Conservation (phyloP, 1,139 yeast genomes). For the Suhomyces terraborum region DNA sequence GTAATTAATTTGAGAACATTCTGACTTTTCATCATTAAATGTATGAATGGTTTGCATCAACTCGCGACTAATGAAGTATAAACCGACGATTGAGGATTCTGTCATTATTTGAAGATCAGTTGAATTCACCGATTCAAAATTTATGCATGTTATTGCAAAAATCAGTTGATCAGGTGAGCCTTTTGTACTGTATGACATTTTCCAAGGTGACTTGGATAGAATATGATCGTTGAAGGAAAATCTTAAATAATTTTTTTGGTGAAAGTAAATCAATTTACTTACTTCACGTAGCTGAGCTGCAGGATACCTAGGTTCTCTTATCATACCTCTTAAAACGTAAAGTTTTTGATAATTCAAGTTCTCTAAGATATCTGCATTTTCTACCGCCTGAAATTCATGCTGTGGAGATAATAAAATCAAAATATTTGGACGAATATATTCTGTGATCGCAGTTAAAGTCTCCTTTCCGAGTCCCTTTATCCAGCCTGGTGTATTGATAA, state of each 20-base stretch:
- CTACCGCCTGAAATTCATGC: conserved; percentile 24
- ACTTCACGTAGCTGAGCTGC: conserved; percentile 56
- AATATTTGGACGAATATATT: conserved; percentile 53
- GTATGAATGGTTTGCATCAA: background rate
- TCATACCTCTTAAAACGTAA: conserved; percentile 31
- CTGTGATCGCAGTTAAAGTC: conserved; percentile 53
- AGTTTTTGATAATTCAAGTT: conserved; percentile 25
- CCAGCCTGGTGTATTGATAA: conserved; percentile 93
- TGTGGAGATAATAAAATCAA: conserved; percentile 41
- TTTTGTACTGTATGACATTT: conserved; percentile 42
- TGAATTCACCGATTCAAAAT: conserved; percentile 26
- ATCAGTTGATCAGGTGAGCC: conserved; percentile 32
- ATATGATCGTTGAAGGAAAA: conserved; percentile 56
- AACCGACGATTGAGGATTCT: conserved; percentile 57
- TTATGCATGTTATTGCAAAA: conserved; percentile 38
- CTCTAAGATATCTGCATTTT: conserved; percentile 27
- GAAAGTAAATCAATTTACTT: conserved; percentile 56
- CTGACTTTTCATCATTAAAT: background rate
- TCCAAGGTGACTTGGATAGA: conserved; percentile 49
- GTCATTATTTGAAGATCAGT: conserved; percentile 46
- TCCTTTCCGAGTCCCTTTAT: conserved; percentile 84
- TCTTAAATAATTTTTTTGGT: conserved; percentile 27
- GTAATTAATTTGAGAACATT: conserved; percentile 8
- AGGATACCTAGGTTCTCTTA: conserved; percentile 40
- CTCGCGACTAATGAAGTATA: conserved; percentile 32